A percentile compares a stretch with the other conserved stretches of the same genome.
These are phyloP conservation scores for Bolboschoenus planiculmis DNA, from an alignment of 176 grass and related monocot species.

Conservation along the genomic window DNA sequence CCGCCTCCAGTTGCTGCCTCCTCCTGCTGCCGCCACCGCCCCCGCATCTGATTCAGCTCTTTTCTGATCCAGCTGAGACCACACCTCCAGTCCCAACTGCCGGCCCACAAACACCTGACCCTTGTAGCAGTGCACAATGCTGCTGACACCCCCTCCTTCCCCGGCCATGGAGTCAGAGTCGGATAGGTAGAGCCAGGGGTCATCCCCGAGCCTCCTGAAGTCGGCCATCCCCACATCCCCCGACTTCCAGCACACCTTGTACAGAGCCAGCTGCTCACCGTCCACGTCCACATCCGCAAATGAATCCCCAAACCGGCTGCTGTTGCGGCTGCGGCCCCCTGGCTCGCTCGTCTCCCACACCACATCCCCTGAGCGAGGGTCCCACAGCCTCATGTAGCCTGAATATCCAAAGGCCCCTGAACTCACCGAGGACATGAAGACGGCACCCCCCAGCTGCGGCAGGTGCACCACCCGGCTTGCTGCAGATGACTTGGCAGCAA, in stretches of 20 bases:
- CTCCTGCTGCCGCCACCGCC: not conserved
- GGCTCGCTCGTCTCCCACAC: slow-evolving; percentile 95
- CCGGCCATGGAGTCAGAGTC: slow-evolving; percentile 31
- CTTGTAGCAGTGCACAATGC: slow-evolving; percentile 60
- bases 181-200: slow-evolving; percentile 78
- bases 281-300: slow-evolving; percentile 73
- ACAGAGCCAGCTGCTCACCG: slow-evolving; percentile 39
- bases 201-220: slow-evolving; percentile 57
- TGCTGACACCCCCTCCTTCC: slow-evolving; percentile 54
- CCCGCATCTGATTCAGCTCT: not conserved
- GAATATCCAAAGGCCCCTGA: slow-evolving; percentile 86
- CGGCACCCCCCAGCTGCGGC: slow-evolving; percentile 45
- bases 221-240: slow-evolving; percentile 75
- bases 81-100: slow-evolving; percentile 70
- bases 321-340: slow-evolving; percentile 49
- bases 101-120: slow-evolving; percentile 73
- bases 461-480: slow-evolving; percentile 55
- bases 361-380: slow-evolving; percentile 53
- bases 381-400: slow-evolving; percentile 89
- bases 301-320: slow-evolving; percentile 68
- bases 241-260: slow-evolving; percentile 85
- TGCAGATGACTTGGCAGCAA: slow-evolving; percentile 54
- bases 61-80: slow-evolving; percentile 41
- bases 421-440: slow-evolving; percentile 60
- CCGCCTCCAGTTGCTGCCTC: slow-evolving; percentile 37